phyloP scores from a whole-genome alignment of 208 protist genomes.

The Crithidia mellificae region DNA sequence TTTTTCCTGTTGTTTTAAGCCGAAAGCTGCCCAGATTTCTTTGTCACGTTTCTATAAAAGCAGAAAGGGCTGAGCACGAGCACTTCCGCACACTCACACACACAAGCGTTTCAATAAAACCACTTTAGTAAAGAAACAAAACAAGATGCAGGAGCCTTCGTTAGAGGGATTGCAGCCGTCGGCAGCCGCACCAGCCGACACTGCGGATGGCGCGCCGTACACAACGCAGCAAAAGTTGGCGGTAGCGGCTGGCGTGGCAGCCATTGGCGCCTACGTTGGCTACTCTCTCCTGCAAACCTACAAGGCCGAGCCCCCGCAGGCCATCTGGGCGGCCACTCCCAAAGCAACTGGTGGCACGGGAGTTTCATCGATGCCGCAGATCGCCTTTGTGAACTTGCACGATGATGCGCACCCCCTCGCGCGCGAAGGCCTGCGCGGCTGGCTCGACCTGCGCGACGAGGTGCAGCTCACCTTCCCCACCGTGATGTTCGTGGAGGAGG shows the following conservation, averaged over 20 bases:
- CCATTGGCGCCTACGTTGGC: slow-evolving; percentile 44
- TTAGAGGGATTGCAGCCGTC: slow-evolving; percentile 1
- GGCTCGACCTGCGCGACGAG: slow-evolving; percentile 34
- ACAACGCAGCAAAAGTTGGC: slow-evolving; percentile 16
- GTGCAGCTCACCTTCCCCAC: slow-evolving; percentile 39
- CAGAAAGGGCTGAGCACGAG: no score
- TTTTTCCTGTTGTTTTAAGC: no score
- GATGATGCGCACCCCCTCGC: slow-evolving; percentile 28
- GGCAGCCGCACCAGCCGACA: not conserved
- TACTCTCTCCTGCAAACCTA: slow-evolving; percentile 41
- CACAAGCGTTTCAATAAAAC: no score
- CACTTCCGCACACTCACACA: not conserved
- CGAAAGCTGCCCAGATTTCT: no score
- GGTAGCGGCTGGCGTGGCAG: slow-evolving; percentile 46
- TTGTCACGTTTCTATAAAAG: no score
- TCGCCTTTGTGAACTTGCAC: slow-evolving; percentile 64
- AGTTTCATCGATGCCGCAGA: not conserved
- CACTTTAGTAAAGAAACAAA: not conserved
- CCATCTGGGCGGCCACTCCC: slow-evolving; percentile 33
- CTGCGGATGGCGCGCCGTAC: not conserved
- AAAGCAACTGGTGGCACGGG: not conserved
- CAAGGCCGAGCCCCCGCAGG: slow-evolving; percentile 36
- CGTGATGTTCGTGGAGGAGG: slow-evolving; percentile 72
- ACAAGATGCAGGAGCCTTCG: slow-evolving; percentile 9
- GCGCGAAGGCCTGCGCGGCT: slow-evolving; percentile 23